phyloP scores from a whole-genome alignment of 2,329 filamentous ascomycete genomes.

The Pezicula neosporulosa region DNA sequence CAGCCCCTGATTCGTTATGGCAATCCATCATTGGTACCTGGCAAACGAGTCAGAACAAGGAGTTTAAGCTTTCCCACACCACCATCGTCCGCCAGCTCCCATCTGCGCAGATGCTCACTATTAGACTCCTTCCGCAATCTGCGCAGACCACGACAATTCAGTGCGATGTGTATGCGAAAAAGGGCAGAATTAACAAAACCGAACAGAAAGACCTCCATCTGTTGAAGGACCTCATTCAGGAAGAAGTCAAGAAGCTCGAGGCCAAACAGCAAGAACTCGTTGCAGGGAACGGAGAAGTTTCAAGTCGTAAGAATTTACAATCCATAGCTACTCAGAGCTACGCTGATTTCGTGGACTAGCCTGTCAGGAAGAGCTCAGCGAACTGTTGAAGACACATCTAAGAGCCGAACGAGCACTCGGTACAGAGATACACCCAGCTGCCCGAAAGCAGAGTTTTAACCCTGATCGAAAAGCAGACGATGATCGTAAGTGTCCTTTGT shows the following conservation, averaged over 20 bases:
- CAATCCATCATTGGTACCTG: background rate
- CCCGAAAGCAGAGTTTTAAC: constrained; percentile 14
- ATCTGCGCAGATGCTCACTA: background rate
- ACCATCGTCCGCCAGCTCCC: background rate
- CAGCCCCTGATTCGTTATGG: background rate
- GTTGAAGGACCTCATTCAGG: background rate
- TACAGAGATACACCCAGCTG: constrained; percentile 19
- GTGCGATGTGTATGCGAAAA: constrained; percentile 5
- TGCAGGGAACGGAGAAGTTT: background rate
- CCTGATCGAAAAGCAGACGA: constrained; percentile 20
- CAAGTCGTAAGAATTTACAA: background rate
- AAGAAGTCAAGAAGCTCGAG: background rate
- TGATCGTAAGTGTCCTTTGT: constrained; percentile 18
- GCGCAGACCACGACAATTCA: constrained; percentile 3
- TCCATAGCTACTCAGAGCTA: background rate
- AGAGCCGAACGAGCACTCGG: constrained; percentile 12
- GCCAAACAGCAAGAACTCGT: background rate
- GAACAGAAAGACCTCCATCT: background rate
- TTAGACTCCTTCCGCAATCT: constrained; percentile 5
- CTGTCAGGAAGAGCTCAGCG: constrained; percentile 3
- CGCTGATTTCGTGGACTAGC: background rate
- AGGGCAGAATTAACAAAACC: background rate
- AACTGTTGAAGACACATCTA: constrained; percentile 14
- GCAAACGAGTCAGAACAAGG: background rate
- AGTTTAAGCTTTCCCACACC: background rate